Evolutionary conservation across 352 stramenopile genomes (phyloP), one percentile per base, ranked within the genome.

Genomic region (Phytophthora multivora): DNA sequence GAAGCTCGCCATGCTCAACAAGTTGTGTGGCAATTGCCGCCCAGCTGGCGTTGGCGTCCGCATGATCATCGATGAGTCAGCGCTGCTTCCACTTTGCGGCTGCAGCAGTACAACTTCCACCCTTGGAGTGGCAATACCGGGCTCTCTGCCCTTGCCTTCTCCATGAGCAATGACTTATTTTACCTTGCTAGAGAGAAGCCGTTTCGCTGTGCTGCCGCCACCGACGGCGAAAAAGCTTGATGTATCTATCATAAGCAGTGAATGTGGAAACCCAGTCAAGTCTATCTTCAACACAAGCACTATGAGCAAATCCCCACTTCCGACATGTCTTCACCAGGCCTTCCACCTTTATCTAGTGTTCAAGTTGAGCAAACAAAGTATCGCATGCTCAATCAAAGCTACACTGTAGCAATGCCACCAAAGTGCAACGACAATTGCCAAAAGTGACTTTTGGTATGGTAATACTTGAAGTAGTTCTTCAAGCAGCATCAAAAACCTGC

Each of bases 301-400:
- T 35, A 30, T 4, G 23, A 35, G 19, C 41, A 48, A 48, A 33
- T 48, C 41, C 18, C 39, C 13, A 40, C 35, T 8, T 40, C 16
- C 38, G 16, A 16, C 42, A 23, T 21, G 13, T 31, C 23, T 35
- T 36, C 23, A 35, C 41, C 40, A 30, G 40, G 8, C 40, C 40
- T 26, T 26, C 40, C 40, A 43, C 38, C 4, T 31, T 8, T 19
- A 18, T n/a, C 33, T 40, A 40, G 18, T 43, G 19, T 26, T 12
- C 38, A 18, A 23, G 19, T 11, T 36, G 19, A 55, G 33, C 47
- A 47, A 46, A 9, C 13, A 40, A 58, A 36, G 12, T 51, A 33
- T 39, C 38, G 18, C 51, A 59, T 50, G 26, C 28, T 31, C 40
- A 51, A 59, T 59, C 26, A 51, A 36, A 36, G 30, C 30, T 36